A percentile compares a stretch with the other conserved stretches of the same genome.
Conservation (phyloP, 768 basidiomycete genomes). For the Suillus subluteus region DNA sequence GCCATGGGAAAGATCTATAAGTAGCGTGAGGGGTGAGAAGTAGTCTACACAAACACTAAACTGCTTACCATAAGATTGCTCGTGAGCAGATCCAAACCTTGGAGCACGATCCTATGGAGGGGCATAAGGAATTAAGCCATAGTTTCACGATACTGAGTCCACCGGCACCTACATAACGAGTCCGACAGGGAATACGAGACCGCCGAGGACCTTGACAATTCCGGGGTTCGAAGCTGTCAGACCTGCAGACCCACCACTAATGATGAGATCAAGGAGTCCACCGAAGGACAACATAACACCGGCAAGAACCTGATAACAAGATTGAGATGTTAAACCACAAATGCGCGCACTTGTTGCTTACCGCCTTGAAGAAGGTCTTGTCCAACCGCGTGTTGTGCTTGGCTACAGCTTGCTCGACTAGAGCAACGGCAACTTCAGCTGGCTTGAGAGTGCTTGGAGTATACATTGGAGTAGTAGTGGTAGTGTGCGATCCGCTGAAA, state of each 20-base stretch:
- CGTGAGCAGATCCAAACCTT: slow-evolving; percentile 71
- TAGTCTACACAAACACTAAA: background rate
- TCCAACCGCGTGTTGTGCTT: slow-evolving; percentile 70
- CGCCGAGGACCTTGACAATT: slow-evolving; percentile 64
- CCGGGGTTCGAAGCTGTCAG: slow-evolving; percentile 62
- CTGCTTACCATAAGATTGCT: slow-evolving; percentile 73
- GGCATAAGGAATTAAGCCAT: slow-evolving; percentile 2
- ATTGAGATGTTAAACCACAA: background rate
- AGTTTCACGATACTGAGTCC: background rate
- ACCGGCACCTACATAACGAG: slow-evolving; percentile 64
- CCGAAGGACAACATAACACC: slow-evolving; percentile 80
- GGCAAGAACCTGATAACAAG: slow-evolving; percentile 57
- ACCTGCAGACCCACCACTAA: slow-evolving; percentile 60
- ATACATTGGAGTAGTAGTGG: slow-evolving; percentile 20
- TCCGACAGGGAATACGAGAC: slow-evolving; percentile 76
- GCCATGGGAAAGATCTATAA: slow-evolving; percentile 74
- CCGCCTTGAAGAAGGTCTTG: slow-evolving; percentile 68
- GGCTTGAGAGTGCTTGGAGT: slow-evolving; percentile 57
- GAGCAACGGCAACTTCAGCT: slow-evolving; percentile 54
- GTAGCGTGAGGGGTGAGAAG: slow-evolving; percentile 8
- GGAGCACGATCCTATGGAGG: slow-evolving; percentile 64
- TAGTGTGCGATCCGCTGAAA: slow-evolving; percentile 9
- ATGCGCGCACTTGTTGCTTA: slow-evolving; percentile 32
- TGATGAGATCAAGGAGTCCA: slow-evolving; percentile 61
- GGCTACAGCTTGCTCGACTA: slow-evolving; percentile 58